Percentiles rank a stretch among this genome's conserved stretches.
Evolutionary conservation across 768 basidiomycete genomes (phyloP).

Genomic region (Rhodosporidiobolus sp.): DNA sequence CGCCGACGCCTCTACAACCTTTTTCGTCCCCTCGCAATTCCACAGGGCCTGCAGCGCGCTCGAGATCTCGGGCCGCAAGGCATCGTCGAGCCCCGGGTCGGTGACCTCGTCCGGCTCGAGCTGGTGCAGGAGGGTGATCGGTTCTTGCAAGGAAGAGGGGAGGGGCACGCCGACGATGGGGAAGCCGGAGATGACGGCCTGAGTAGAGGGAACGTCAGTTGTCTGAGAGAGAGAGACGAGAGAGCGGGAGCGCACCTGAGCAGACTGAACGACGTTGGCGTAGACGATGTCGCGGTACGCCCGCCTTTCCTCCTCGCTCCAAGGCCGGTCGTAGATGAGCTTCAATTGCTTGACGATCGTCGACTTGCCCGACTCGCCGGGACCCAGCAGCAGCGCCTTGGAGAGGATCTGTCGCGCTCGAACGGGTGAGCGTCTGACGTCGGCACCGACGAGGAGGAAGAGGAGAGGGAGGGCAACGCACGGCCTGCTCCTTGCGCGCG

Average conservation of each 20-base stretch:
- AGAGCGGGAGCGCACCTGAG: conserved; percentile 61
- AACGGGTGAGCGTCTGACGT: too few species aligned
- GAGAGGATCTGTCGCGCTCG: background rate
- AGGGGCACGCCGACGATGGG: conserved; percentile 73
- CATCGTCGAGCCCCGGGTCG: conserved; percentile 68
- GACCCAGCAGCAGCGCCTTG: conserved; percentile 12
- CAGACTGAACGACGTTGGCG: conserved; percentile 85
- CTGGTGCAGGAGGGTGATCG: conserved; percentile 68
- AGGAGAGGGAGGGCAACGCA: background rate
- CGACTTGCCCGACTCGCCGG: conserved; percentile 87
- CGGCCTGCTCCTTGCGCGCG: too few species aligned
- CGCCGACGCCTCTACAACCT: conserved; percentile 75
- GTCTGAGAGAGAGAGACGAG: background rate
- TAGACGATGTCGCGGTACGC: conserved; percentile 92
- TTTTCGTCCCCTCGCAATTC: conserved; percentile 65
- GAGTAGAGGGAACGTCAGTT: too few species aligned
- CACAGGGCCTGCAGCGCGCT: conserved; percentile 70
- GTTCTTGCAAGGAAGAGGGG: conserved; percentile 64
- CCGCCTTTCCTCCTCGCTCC: conserved; percentile 78
- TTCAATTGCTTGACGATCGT: conserved; percentile 61
- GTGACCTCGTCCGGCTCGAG: conserved; percentile 58
- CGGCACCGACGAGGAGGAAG: background rate
- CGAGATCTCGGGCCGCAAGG: conserved; percentile 55
- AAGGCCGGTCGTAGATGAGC: conserved; percentile 81
- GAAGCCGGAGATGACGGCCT: conserved; percentile 73